Evolutionary conservation across 768 basidiomycete species (phyloP), one percentile per base, ranked within the genome.

Genomic region (Kwoniella botswanensis): DNA sequence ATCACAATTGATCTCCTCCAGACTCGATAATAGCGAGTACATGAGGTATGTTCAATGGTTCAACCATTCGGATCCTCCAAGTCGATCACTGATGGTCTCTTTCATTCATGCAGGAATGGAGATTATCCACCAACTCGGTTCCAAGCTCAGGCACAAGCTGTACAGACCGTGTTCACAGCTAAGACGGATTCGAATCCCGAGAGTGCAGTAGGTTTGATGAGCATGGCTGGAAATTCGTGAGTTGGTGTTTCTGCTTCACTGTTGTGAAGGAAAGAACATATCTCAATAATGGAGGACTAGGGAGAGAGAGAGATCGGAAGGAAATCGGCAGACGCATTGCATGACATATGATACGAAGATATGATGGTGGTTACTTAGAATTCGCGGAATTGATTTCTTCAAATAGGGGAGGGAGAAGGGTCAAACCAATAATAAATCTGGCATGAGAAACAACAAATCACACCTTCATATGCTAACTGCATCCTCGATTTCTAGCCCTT

Each of bases 161-260:
- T 95, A 74, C 94, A 89, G 67, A 89, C 90, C 67, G 87, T 98
- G 77, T 94, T 97, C 84, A 90, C 91, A 82, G 90, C 93, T 64
- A 99, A 99, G 88, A 91, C 91, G 76, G 91, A 93, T 82, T 91
- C 93, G 26, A 98, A 99, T 85, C 93, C 96, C 18, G 97, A 99
- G 86, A 98, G 92, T 85, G 94, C 94, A 12, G 95, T 98, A 53
- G 97, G 97, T 4, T 86, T 98, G 53, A 97, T 99, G 95, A 93
- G 93, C 35, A 96, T 96, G 93, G 96, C 94, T 15, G 92, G 93
- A 67, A 97, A 97, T 84, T 91, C 91, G 96, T 96, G 79, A 83
- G 88, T 81, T 17, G 42, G 29, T 60, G 17, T 17, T 4, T 26
- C 57, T 12, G 12, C 29, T 55, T 55, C 11, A 24, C 12, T 24